Percentiles rank a stretch among this genome's conserved stretches.
Evolutionary conservation across 1,284 basidiomycete genomes (phyloP).

Genomic region (Albatrellus sp.): DNA sequence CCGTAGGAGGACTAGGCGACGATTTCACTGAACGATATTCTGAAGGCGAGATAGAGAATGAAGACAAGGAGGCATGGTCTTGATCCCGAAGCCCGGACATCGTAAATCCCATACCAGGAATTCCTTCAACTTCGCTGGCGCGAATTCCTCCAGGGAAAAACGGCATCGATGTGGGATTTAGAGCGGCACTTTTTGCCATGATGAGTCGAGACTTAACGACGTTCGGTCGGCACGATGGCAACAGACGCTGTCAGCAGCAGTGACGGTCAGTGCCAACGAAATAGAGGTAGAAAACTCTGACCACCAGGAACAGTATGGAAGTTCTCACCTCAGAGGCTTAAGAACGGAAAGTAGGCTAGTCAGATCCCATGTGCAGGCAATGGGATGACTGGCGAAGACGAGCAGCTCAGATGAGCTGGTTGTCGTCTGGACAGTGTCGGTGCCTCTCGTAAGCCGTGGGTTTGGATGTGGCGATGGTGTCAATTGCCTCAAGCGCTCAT

Average conservation of each 20-base stretch:
- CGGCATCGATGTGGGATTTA: conserved; percentile 71
- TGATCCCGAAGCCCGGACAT: conserved; percentile 39
- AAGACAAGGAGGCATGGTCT: conserved; percentile 40
- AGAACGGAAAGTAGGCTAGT: conserved; percentile 4
- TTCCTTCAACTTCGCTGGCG: conserved; percentile 38
- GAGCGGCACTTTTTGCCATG: conserved; percentile 61
- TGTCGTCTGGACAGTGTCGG: conserved; percentile 4
- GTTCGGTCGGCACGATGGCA: conserved; percentile 11
- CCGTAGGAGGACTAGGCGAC: conserved; percentile 51
- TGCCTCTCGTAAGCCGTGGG: conserved; percentile 11
- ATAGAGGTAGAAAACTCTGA: conserved; percentile 1
- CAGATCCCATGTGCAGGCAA: conserved; percentile 11
- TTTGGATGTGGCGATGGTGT: conserved; percentile 8
- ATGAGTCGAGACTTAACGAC: conserved; percentile 17
- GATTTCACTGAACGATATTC: conserved; percentile 57
- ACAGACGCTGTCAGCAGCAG: conserved; percentile 6
- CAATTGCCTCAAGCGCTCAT: too few species aligned
- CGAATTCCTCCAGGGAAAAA: conserved; percentile 66
- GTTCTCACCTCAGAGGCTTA: not conserved
- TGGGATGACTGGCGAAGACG: conserved; percentile 5
- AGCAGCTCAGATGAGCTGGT: conserved; percentile 10
- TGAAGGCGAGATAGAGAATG: conserved; percentile 44
- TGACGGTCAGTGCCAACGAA: conserved; percentile 2
- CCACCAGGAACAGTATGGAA: not conserved
- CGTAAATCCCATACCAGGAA: conserved; percentile 29